Evolutionary conservation across 2,329 filamentous ascomycete species (phyloP).

Genomic region (Phialophora expanda): DNA sequence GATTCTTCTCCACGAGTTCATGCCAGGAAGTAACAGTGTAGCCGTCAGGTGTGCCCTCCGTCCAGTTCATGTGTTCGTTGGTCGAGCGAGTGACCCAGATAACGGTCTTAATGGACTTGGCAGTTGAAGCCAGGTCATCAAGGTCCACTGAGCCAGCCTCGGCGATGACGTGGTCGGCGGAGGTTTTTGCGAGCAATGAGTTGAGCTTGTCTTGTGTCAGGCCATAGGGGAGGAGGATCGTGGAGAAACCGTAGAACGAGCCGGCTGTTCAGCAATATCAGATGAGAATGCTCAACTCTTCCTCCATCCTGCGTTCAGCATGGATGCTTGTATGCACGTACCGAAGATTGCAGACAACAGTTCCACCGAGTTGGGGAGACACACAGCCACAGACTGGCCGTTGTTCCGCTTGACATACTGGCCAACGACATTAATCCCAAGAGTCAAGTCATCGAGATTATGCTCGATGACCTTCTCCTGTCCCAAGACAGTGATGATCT

Average conservation of each 20-base stretch:
- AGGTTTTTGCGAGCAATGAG: slow-evolving; percentile 73
- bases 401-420: slow-evolving; percentile 70
- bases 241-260: slow-evolving; percentile 84
- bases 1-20: slow-evolving; percentile 77
- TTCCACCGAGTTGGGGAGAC: slow-evolving; percentile 91
- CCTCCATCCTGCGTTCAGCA: background rate
- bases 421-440: slow-evolving; percentile 87
- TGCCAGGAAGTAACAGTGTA: slow-evolving; percentile 91
- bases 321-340: slow-evolving; percentile 43
- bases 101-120: slow-evolving; percentile 73
- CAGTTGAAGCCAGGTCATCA: slow-evolving; percentile 70
- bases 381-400: slow-evolving; percentile 80
- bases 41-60: slow-evolving; percentile 77
- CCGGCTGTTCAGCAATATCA: slow-evolving; percentile 61
- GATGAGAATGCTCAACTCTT: background rate
- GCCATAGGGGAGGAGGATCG: slow-evolving; percentile 84
- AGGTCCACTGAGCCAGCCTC: slow-evolving; percentile 87
- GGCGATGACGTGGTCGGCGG: slow-evolving; percentile 81
- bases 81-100: slow-evolving; percentile 94
- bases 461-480: slow-evolving; percentile 76
- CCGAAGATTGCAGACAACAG: slow-evolving; percentile 79
- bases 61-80: slow-evolving; percentile 91
- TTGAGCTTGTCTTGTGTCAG: slow-evolving; percentile 69
- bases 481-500: slow-evolving; percentile 79
- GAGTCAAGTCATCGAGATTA: slow-evolving; percentile 72